A percentile compares a stretch with the other conserved stretches of the same genome.
Conservation (phyloP, 2,329 filamentous ascomycete species). For the Phaeoacremonium minimum region DNA sequence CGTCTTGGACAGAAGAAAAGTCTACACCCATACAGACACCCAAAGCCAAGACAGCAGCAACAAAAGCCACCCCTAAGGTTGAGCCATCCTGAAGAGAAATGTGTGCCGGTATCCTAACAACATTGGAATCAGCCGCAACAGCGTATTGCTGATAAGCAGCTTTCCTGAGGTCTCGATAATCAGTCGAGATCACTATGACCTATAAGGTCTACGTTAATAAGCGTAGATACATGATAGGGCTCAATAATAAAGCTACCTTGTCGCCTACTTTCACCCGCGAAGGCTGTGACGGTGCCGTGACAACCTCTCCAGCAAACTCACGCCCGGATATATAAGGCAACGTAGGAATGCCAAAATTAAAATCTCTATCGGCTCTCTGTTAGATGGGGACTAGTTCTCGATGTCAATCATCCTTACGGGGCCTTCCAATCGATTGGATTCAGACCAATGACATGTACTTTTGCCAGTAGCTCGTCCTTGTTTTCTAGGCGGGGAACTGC, state of each 20-base stretch:
- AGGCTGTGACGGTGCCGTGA: conserved; percentile 34
- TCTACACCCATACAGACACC: conserved; percentile 68
- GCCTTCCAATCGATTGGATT: conserved; percentile 78
- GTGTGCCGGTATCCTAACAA: conserved; percentile 53
- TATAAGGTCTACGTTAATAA: conserved; percentile 15
- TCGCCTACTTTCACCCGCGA: conserved; percentile 54
- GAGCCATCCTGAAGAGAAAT: conserved; percentile 52
- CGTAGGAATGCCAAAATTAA: conserved; percentile 63
- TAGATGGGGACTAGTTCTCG: not conserved
- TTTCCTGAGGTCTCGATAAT: conserved; percentile 69
- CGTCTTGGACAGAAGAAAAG: conserved; percentile 46
- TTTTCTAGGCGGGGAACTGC: conserved; percentile 17
- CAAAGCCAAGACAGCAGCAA: conserved; percentile 62
- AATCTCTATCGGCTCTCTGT: conserved; percentile 46
- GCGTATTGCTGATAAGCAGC: conserved; percentile 69
- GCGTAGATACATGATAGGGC: not conserved
- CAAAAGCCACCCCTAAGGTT: conserved; percentile 66
- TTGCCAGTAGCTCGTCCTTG: conserved; percentile 54
- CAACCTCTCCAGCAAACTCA: conserved; percentile 64
- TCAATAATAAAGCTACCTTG: conserved; percentile 25
- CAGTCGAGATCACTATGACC: conserved; percentile 65
- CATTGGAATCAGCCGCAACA: conserved; percentile 61
- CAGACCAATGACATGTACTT: conserved; percentile 60
- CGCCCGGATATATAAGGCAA: conserved; percentile 67
- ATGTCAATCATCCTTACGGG: conserved; percentile 45